Percentiles rank a stretch among this genome's conserved stretches.
Evolutionary conservation across 352 stramenopile species (phyloP).

Genomic region (Phytophthora sp.): DNA sequence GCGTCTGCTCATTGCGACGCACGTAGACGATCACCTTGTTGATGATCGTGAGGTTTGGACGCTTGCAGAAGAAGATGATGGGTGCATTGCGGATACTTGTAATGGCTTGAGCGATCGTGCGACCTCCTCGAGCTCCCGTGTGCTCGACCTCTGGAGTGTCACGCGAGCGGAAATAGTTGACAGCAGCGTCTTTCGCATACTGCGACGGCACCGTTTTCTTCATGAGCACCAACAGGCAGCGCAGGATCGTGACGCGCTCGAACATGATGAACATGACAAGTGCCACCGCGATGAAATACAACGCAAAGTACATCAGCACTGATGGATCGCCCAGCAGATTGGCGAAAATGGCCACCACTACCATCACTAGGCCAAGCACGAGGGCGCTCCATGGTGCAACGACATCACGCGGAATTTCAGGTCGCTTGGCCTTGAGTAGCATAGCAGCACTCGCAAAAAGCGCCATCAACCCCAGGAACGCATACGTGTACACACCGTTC

Average conservation of each 20-base stretch:
- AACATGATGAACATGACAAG: constrained; percentile 58
- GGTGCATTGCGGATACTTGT: constrained; percentile 53
- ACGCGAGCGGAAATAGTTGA: constrained; percentile 41
- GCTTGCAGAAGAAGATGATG: constrained; percentile 90
- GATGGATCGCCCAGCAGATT: constrained; percentile 52
- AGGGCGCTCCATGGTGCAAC: constrained; percentile 48
- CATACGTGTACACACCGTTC: constrained; percentile 83
- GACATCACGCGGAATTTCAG: constrained; percentile 70
- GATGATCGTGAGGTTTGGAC: constrained; percentile 77
- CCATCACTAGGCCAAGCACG: constrained; percentile 45
- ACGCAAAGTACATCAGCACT: constrained; percentile 55
- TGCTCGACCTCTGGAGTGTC: constrained; percentile 26
- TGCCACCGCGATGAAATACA: constrained; percentile 56
- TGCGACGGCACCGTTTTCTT: constrained; percentile 45
- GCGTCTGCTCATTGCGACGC: constrained; percentile 83
- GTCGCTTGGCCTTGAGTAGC: constrained; percentile 83
- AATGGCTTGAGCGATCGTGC: constrained; percentile 51
- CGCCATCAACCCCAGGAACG: constrained; percentile 83
- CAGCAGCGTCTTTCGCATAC: constrained; percentile 23
- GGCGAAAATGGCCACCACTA: constrained; percentile 50
- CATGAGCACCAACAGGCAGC: constrained; percentile 42
- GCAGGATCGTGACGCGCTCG: constrained; percentile 51
- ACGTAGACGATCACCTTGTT: constrained; percentile 93
- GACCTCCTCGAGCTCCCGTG: constrained; percentile 48
- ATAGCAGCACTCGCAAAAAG: constrained; percentile 84